Base-by-base conservation (phyloP, 2,329 filamentous ascomycete genomes). In the Ophiocordyceps sinensis region DNA sequence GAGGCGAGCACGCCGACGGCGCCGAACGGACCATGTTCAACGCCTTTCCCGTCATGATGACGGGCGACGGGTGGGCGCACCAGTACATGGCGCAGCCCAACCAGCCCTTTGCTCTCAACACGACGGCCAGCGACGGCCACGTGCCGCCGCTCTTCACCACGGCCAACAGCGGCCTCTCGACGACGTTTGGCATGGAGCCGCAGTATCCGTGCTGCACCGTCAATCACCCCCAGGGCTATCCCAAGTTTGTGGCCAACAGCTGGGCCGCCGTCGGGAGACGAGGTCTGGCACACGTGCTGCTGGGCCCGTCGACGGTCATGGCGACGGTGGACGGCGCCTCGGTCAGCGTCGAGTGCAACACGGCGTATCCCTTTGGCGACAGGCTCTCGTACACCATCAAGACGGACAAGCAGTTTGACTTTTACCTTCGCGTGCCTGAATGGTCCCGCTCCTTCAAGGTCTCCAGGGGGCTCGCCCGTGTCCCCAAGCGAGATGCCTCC, bases 191-290 rank as follows among this genome's bases (percentile, higher is more conserved):
- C 1, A 55, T 74, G 13, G 70, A 73, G 42, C 67, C 68, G 2
- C 62, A 70, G 29, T 73, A 59, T 37, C 66, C 67, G 2, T 77
- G 72, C 53, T 77, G 73, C 47, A 73, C 71, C 1, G 73, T 77
- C 44, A 77, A 77, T 43, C 70, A 75, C 46, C 67, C 65, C 1
- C 71, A 75, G 48, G 73, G 68, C 9, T 73, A 68, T 45, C 71
- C 73, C 0, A 76, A 76, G 46, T 75, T 71, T 42, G 51, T 71
- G 51, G 53, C 68, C 10, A 59, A 64, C 42, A 65, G 64, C 43
- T 76, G 63, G 54, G 62, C 67, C 6, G 50, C 49, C 10, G 52
- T 61, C 3, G 66, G 63, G 4, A 49, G 57, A 3, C 55, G 58
- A n/a, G 67, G 66, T 3, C 48, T 76, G 13, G 67, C 62, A 1